phyloP scores from a whole-genome alignment of 2,329 filamentous ascomycete genomes.

The Talaromyces sp. region DNA sequence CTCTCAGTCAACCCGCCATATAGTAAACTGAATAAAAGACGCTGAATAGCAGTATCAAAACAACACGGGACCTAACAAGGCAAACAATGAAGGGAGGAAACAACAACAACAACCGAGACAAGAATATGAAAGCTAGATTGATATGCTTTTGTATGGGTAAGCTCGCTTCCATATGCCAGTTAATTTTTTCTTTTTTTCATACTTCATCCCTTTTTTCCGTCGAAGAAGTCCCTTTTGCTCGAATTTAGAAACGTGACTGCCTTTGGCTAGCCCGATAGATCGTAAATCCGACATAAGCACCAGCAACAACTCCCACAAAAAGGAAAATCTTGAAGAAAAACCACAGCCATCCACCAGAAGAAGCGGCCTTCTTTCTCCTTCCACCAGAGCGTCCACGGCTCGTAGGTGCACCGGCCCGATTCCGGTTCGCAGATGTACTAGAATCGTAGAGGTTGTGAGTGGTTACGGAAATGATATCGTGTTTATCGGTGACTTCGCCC shows the following conservation, averaged over 20 bases:
- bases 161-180: background rate
- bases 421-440: slow-evolving; percentile 25
- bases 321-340: slow-evolving; percentile 78
- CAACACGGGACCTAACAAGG: slow-evolving; percentile 5
- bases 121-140: background rate
- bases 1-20: slow-evolving; percentile 3
- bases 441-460: slow-evolving; percentile 80
- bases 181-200: background rate
- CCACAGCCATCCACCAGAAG: slow-evolving; percentile 56
- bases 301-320: slow-evolving; percentile 64
- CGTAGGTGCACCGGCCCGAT: slow-evolving; percentile 19
- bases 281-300: slow-evolving; percentile 80
- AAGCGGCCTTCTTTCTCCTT: slow-evolving; percentile 19
- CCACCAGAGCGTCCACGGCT: slow-evolving; percentile 19
- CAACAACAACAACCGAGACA: too few species aligned
- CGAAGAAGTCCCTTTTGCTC: too few species aligned
- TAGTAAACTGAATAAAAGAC: slow-evolving; percentile 9
- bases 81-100: too few species aligned
- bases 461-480: slow-evolving; percentile 85
- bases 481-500: slow-evolving; percentile 93
- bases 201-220: slow-evolving; percentile 15
- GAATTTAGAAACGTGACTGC: slow-evolving; percentile 34
- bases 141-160: background rate
- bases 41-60: slow-evolving; percentile 17
- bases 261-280: slow-evolving; percentile 64